A percentile compares a stretch with the other conserved stretches of the same genome.
phyloP scores from a whole-genome alignment of 148 eudicot species.

The Amaranthus cruentus region DNA sequence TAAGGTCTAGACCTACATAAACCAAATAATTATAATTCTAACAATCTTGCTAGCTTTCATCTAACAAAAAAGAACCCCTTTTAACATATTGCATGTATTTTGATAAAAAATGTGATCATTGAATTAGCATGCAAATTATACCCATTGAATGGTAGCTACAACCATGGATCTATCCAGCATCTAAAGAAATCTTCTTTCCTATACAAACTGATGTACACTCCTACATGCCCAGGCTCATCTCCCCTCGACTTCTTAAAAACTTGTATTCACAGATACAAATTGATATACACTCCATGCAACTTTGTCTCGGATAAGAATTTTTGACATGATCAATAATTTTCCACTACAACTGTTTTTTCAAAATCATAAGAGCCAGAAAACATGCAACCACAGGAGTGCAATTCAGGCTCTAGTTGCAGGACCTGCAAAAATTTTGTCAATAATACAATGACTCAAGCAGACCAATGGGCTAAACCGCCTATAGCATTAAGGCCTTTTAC shows the following conservation, averaged over 20 bases:
- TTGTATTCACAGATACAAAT: too few relatives aligned
- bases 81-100: background rate
- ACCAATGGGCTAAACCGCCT: too few relatives aligned
- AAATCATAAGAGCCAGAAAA: background rate
- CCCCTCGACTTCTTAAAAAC: too few relatives aligned
- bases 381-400: background rate
- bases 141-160: too few relatives aligned
- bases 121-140: background rate
- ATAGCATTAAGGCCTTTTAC: background rate
- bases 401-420: background rate
- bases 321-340: background rate
- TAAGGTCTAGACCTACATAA: constrained; percentile 53
- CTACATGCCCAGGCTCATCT: too few relatives aligned
- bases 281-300: too few relatives aligned
- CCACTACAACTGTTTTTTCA: background rate
- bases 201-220: too few relatives aligned
- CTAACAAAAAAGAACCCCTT: background rate
- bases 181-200: too few relatives aligned
- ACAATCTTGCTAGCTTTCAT: background rate
- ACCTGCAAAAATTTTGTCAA: background rate
- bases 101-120: background rate
- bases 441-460: background rate
- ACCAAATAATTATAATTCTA: background rate
- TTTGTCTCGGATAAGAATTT: background rate
- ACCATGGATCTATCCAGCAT: too few relatives aligned